These are phyloP conservation scores for Breynia disticha DNA, from an alignment of 441 rosid genomes.

Conservation along the genomic window DNA sequence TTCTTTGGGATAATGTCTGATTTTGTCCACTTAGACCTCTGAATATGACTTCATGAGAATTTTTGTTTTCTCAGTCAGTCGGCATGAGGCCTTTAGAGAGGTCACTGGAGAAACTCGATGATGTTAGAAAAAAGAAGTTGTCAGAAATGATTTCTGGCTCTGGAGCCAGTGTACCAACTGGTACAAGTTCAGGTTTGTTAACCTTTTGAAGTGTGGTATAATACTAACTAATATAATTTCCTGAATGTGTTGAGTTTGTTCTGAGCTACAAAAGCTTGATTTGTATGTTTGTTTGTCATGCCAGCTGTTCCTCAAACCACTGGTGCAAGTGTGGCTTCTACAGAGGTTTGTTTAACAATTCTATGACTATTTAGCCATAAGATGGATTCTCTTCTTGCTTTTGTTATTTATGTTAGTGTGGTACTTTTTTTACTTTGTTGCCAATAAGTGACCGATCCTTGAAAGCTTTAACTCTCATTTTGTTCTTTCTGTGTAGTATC, in stretches of 20 bases:
- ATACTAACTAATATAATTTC: slow-evolving; percentile 4
- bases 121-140: slow-evolving; percentile 91
- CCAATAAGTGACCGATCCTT: too few species aligned
- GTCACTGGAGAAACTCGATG: slow-evolving; percentile 96
- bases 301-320: slow-evolving; percentile 54
- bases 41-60: neutral
- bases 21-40: neutral
- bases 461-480: too few species aligned
- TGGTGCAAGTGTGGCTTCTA: slow-evolving; percentile 37
- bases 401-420: too few species aligned
- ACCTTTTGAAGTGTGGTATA: slow-evolving; percentile 13
- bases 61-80: slow-evolving; percentile 42
- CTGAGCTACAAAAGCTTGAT: neutral
- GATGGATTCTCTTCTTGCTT: too few species aligned
- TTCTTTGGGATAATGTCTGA: neutral
- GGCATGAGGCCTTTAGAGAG: slow-evolving; percentile 99
- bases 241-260: neutral
- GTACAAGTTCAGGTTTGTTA: slow-evolving; percentile 48
- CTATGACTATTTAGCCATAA: too few species aligned
- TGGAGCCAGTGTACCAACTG: slow-evolving; percentile 48
- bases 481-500: neutral
- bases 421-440: too few species aligned
- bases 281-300: slow-evolving; percentile 17
- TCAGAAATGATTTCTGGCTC: slow-evolving; percentile 92
- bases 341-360: slow-evolving; percentile 44